Percentiles rank a stretch among this genome's conserved stretches.
Conservation (phyloP, 2,329 filamentous ascomycete species). For the Alternaria burnsii region DNA sequence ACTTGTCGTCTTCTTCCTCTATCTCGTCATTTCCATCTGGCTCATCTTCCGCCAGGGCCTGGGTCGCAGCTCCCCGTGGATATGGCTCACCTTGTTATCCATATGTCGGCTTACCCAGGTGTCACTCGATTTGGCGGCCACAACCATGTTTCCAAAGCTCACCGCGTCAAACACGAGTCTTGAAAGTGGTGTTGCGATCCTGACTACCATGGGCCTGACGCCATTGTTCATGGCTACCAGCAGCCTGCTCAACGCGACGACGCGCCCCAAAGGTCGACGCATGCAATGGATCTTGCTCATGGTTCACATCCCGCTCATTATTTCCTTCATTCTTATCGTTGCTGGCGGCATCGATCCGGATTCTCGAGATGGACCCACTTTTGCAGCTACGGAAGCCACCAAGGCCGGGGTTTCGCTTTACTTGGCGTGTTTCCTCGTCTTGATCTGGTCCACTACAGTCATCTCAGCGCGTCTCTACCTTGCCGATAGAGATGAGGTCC, state of each 20-base stretch:
- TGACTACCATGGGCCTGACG: slow-evolving; percentile 48
- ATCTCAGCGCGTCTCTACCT: slow-evolving; percentile 48
- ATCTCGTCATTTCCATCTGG: slow-evolving; percentile 39
- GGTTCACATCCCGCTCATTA: slow-evolving; percentile 43
- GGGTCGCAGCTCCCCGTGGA: slow-evolving; percentile 46
- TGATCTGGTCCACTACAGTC: slow-evolving; percentile 48
- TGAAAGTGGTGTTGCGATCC: slow-evolving; percentile 46
- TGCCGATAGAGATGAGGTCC: slow-evolving; percentile 42
- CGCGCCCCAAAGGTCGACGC: slow-evolving; percentile 45
- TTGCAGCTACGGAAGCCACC: slow-evolving; percentile 45
- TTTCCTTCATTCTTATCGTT: slow-evolving; percentile 48
- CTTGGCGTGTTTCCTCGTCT: slow-evolving; percentile 43
- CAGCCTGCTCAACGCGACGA: slow-evolving; percentile 46
- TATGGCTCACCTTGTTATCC: slow-evolving; percentile 42
- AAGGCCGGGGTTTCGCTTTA: slow-evolving; percentile 48
- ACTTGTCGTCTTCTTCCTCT: slow-evolving; percentile 44
- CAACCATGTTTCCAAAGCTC: slow-evolving; percentile 34
- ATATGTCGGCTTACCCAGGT: slow-evolving; percentile 48
- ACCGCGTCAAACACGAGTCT: slow-evolving; percentile 38
- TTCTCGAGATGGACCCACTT: slow-evolving; percentile 41
- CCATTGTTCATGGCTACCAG: slow-evolving; percentile 48
- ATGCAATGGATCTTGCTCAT: slow-evolving; percentile 50
- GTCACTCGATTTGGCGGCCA: slow-evolving; percentile 47
- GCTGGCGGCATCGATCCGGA: slow-evolving; percentile 48
- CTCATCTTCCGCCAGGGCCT: slow-evolving; percentile 44